Percentiles rank a stretch among this genome's conserved stretches.
phyloP scores from a whole-genome alignment of 495 filamentous ascomycete species.

The Daldinia bambusicola region DNA sequence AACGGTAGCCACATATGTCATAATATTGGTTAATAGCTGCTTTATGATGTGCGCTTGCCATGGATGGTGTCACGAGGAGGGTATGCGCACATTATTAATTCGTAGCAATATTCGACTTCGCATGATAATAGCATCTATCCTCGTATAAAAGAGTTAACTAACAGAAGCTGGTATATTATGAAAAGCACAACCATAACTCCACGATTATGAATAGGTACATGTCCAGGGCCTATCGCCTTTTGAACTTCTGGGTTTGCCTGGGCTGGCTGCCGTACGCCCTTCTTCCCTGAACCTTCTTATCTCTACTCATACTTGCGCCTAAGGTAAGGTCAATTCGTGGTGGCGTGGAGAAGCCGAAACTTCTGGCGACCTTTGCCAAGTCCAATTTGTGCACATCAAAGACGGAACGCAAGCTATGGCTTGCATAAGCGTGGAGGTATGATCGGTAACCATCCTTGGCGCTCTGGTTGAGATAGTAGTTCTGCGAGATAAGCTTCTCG shows the following conservation, averaged over 20 bases:
- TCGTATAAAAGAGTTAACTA: constrained; percentile 5
- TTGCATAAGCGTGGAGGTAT: constrained; percentile 94
- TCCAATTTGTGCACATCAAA: constrained; percentile 96
- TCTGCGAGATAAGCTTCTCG: constrained; percentile 90
- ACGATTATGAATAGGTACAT: background rate
- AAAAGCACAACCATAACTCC: constrained; percentile 29
- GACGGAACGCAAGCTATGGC: constrained; percentile 86
- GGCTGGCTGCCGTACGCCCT: constrained; percentile 81
- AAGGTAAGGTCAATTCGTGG: constrained; percentile 90
- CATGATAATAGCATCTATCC: constrained; percentile 6
- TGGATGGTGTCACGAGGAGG: too few species aligned
- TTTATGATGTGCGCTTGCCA: too few species aligned
- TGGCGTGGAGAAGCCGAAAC: constrained; percentile 90
- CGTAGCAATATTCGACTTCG: background rate
- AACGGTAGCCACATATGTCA: too few species aligned
- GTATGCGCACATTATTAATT: background rate
- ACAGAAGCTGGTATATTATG: constrained; percentile 37
- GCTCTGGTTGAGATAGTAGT: constrained; percentile 95
- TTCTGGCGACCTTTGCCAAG: constrained; percentile 90
- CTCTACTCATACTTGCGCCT: constrained; percentile 84
- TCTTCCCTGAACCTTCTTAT: constrained; percentile 82
- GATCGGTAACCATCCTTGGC: constrained; percentile 76
- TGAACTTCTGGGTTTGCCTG: constrained; percentile 50
- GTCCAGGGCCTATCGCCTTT: constrained; percentile 22
- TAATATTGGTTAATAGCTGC: too few species aligned